These are phyloP conservation scores for Benincasa hispida DNA, from an alignment of 306 rosid genomes.

Conservation along the genomic window DNA sequence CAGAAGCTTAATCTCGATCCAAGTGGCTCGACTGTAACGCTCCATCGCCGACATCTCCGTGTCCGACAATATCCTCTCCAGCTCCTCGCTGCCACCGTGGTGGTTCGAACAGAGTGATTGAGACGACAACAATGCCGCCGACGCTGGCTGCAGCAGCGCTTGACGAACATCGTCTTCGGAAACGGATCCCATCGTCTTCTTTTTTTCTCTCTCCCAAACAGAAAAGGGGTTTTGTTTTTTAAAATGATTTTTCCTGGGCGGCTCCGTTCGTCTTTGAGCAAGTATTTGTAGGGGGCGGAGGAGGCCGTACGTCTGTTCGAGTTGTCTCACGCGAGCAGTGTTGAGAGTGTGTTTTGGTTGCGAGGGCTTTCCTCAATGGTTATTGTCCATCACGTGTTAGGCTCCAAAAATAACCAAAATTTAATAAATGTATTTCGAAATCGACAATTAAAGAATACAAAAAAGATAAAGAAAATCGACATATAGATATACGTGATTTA, in stretches of 20 bases:
- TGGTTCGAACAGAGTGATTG: not conserved
- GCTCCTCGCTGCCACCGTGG: conserved; percentile 4
- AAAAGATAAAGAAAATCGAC: no score
- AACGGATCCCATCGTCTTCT: not conserved
- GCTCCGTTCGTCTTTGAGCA: not conserved
- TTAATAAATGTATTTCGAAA: no score
- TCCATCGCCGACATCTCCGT: conserved; percentile 14
- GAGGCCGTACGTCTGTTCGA: not conserved
- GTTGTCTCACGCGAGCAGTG: no score
- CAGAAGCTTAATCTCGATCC: conserved; percentile 52
- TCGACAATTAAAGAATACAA: no score
- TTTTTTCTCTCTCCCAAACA: not conserved
- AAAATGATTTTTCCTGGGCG: not conserved
- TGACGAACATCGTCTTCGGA: not conserved
- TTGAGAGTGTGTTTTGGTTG: no score
- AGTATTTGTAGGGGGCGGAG: not conserved
- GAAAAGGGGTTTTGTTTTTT: not conserved
- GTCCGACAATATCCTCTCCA: conserved; percentile 39
- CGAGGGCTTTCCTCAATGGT: no score
- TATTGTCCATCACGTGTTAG: no score
- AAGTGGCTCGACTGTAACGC: conserved; percentile 30
- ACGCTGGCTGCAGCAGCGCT: not conserved
- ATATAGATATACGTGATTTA: no score
- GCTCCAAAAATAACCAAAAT: no score
- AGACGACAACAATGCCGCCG: not conserved